Conservation (phyloP, 139 green algal genomes). For the Haematococcus lacustris region DNA sequence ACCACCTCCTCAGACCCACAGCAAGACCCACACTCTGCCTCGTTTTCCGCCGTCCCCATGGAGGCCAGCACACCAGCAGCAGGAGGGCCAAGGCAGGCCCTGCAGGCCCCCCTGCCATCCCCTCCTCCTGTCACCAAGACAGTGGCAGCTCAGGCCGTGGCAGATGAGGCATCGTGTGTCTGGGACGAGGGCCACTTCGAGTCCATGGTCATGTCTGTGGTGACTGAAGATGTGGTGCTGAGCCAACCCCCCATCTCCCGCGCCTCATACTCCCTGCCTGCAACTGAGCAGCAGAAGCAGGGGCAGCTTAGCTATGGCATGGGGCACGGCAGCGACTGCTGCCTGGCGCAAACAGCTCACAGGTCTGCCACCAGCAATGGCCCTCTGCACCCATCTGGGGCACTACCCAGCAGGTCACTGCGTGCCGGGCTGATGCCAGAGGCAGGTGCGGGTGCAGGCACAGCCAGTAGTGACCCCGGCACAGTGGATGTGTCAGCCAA, state of each 20-base stretch:
- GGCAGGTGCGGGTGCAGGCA: no score
- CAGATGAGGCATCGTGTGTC: not conserved
- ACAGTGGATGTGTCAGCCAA: no score
- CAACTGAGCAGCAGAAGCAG: not conserved
- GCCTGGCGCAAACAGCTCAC: no score
- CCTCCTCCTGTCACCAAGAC: not conserved
- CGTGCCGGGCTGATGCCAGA: no score
- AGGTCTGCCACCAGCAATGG: no score
- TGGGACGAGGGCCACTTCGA: constrained; percentile 11
- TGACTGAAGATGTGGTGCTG: not conserved
- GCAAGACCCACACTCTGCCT: not conserved
- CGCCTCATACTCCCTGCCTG: not conserved
- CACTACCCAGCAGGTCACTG: no score
- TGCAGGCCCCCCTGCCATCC: not conserved
- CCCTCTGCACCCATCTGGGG: no score
- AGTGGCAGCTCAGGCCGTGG: not conserved
- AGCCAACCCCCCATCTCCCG: not conserved
- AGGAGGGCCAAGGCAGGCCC: not conserved
- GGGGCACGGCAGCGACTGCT: no score
- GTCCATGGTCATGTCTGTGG: constrained; percentile 14
- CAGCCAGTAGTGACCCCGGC: no score
- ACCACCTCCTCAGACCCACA: not conserved
- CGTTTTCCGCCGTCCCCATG: not conserved
- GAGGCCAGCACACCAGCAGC: not conserved
- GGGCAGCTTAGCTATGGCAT: not conserved